Percentiles rank a stretch among this genome's conserved stretches.
Evolutionary conservation across 2,329 filamentous ascomycete species (phyloP).

Genomic region (Byssothecium circinans): DNA sequence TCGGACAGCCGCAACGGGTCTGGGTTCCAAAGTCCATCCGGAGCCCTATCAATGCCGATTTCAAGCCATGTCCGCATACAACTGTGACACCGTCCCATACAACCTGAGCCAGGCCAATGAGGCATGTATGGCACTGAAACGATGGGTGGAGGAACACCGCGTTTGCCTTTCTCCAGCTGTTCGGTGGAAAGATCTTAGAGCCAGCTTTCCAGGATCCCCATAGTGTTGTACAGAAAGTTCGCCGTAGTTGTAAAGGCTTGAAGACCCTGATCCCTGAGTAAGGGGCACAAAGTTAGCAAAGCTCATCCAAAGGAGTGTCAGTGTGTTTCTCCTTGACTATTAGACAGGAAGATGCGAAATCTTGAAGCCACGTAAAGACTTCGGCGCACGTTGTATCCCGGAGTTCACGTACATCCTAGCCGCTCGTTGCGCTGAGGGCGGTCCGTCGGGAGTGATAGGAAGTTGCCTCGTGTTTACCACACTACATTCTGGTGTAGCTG

Average conservation of each 20-base stretch:
- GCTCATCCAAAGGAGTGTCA: no score
- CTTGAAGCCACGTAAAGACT: no score
- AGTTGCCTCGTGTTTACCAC: constrained; percentile 42
- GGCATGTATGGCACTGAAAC: constrained; percentile 11
- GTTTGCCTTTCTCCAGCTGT: constrained; percentile 24
- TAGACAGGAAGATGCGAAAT: no score
- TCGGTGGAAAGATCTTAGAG: constrained; percentile 50
- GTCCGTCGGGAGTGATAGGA: neutral
- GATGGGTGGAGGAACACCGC: constrained; percentile 21
- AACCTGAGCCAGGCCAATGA: constrained; percentile 25
- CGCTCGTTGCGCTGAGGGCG: constrained; percentile 1
- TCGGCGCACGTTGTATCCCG: no score
- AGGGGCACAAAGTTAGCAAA: no score
- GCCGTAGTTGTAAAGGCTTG: constrained; percentile 55
- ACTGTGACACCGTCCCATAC: constrained; percentile 47
- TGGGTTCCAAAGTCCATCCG: constrained; percentile 41
- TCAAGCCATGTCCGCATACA: constrained; percentile 44
- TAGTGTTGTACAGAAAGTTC: constrained; percentile 57
- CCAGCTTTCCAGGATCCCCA: constrained; percentile 56
- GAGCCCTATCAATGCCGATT: constrained; percentile 32
- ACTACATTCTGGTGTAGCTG: constrained; percentile 57
- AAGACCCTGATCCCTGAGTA: no score
- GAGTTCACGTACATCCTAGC: no score
- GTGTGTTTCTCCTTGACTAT: no score
- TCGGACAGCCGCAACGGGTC: constrained; percentile 43